phyloP scores from a whole-genome alignment of 2,329 filamentous ascomycete species.

The Rutstroemia sydowiana region DNA sequence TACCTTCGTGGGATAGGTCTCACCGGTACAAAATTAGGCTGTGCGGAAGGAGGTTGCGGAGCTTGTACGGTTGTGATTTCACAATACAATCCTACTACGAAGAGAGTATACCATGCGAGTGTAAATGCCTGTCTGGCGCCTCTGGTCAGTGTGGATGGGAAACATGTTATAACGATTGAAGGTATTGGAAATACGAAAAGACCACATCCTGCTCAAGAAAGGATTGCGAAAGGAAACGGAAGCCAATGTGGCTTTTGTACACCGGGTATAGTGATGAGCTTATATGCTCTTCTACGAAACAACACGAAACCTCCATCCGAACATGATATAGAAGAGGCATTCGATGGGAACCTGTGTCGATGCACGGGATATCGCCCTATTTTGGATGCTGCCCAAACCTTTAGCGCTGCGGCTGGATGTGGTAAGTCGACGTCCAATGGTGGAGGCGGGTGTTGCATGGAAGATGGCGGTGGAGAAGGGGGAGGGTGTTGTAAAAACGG shows the following conservation, averaged over 20 bases:
- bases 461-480: conserved; percentile 43
- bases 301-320: conserved; percentile 71
- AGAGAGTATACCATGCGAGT: conserved; percentile 89
- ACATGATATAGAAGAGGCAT: conserved; percentile 87
- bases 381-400: conserved; percentile 86
- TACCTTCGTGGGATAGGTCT: conserved; percentile 88
- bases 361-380: conserved; percentile 96
- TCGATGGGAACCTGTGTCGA: conserved; percentile 89
- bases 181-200: conserved; percentile 83
- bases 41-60: conserved; percentile 92
- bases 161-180: conserved; percentile 96
- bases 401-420: conserved; percentile 47
- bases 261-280: conserved; percentile 94
- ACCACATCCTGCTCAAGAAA: conserved; percentile 84
- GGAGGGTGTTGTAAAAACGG: conserved; percentile 63
- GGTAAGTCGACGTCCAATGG: conserved; percentile 43
- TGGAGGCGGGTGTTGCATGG: conserved; percentile 64
- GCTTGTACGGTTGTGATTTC: conserved; percentile 94
- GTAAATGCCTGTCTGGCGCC: conserved; percentile 95
- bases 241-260: conserved; percentile 94
- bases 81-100: conserved; percentile 79
- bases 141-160: conserved; percentile 86
- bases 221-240: conserved; percentile 84
- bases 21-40: conserved; percentile 93
- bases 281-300: conserved; percentile 89